phyloP scores from a whole-genome alignment of 1,284 basidiomycete genomes.

The Wallemia ichthyophaga region DNA sequence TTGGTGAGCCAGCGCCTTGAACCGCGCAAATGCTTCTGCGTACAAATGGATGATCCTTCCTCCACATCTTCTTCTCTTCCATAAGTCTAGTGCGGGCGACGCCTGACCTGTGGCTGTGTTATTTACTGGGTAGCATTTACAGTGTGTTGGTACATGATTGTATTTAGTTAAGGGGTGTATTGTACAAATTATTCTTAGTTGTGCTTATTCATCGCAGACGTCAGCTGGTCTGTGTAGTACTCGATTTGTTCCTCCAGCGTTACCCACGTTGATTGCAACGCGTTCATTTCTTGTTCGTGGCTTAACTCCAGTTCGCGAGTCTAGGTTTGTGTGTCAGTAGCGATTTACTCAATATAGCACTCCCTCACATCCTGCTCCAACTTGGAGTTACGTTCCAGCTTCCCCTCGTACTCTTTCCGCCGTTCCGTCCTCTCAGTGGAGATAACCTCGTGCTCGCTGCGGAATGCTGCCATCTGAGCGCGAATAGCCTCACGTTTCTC shows the following conservation, averaged over 20 bases:
- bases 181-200: neutral
- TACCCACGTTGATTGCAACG: neutral
- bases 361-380: neutral
- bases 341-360: neutral
- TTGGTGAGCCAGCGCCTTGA: neutral
- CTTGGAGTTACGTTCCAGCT: neutral
- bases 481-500: slow-evolving; percentile 35
- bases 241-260: neutral
- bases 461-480: slow-evolving; percentile 36
- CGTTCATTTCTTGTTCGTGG: neutral
- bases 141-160: too few species aligned
- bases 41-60: slow-evolving; percentile 96
- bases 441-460: slow-evolving; percentile 30
- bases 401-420: neutral
- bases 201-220: neutral
- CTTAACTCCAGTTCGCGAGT: neutral
- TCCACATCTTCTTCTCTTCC: slow-evolving; percentile 96
- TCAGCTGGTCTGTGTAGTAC: neutral
- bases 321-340: neutral
- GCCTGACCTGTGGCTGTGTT: neutral
- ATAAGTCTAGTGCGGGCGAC: slow-evolving; percentile 35
- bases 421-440: neutral
- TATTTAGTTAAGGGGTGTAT: neutral
- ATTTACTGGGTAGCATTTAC: too few species aligned
- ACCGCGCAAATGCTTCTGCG: slow-evolving; percentile 16